These are phyloP conservation scores for Selaginella moellendorffii DNA, from an alignment of 75 land plant species.

Conservation along the genomic window DNA sequence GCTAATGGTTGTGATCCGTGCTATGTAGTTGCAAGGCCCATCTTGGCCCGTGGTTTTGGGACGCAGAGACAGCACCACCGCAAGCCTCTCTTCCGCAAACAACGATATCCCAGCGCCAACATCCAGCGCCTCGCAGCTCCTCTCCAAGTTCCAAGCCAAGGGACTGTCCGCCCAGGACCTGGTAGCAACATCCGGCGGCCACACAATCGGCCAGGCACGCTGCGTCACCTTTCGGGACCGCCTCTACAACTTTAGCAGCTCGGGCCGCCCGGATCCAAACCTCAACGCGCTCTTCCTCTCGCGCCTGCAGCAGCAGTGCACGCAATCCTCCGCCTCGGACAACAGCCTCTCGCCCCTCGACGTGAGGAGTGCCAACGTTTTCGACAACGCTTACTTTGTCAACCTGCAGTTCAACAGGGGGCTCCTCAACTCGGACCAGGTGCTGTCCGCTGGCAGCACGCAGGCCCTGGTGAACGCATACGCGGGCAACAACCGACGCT, in stretches of 20 bases:
- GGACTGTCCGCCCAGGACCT: no score
- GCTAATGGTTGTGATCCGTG: no score
- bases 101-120: no score
- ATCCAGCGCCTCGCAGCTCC: no score
- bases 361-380: constrained; percentile 15
- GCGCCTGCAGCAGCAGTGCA: constrained; percentile 27
- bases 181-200: no score
- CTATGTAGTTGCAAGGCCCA: no score
- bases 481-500: constrained; percentile 36
- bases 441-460: constrained; percentile 18
- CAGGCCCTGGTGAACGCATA: constrained; percentile 26
- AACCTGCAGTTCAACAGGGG: constrained; percentile 25
- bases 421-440: constrained; percentile 39
- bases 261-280: constrained; percentile 26
- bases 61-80: no score
- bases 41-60: no score
- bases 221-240: no score
- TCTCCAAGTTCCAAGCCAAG: no score
- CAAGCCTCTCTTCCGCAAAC: no score
- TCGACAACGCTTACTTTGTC: constrained; percentile 46
- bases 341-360: constrained; percentile 31
- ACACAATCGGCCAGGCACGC: no score
- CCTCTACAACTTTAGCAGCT: constrained; percentile 21
- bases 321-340: constrained; percentile 19
- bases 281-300: constrained; percentile 22